phyloP scores from a whole-genome alignment of 1,284 basidiomycete species.

The Inonotus obliquus region DNA sequence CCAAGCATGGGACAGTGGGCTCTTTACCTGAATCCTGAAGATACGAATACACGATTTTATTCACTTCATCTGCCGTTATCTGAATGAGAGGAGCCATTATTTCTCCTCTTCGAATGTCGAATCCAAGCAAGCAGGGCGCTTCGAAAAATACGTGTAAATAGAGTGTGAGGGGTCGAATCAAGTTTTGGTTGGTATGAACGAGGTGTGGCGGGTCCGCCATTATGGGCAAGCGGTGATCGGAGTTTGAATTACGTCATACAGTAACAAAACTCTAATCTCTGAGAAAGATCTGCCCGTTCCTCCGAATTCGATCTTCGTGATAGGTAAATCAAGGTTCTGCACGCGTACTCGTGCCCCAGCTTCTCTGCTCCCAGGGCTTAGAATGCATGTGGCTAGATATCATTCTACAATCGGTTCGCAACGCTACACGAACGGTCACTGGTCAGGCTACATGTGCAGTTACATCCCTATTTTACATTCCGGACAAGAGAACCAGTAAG shows the following conservation, averaged over 20 bases:
- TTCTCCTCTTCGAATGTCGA: neutral
- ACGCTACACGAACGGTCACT: neutral
- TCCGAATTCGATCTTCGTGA: neutral
- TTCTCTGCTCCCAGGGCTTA: neutral
- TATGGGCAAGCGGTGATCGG: neutral
- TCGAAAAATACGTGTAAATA: neutral
- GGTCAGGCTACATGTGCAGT: neutral
- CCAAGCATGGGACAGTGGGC: neutral
- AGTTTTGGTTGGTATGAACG: slow-evolving; percentile 4
- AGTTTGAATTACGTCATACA: neutral
- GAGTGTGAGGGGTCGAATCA: neutral
- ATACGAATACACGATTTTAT: slow-evolving; percentile 79
- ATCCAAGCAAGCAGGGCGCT: neutral
- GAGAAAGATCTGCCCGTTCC: neutral
- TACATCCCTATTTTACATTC: neutral
- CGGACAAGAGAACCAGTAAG: neutral
- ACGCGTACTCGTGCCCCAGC: neutral
- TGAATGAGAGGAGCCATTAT: slow-evolving; percentile 22
- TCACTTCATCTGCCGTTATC: slow-evolving; percentile 79
- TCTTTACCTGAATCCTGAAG: slow-evolving; percentile 69
- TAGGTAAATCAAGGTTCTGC: neutral
- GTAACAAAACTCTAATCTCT: neutral
- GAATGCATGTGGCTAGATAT: neutral
- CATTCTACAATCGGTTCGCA: neutral
- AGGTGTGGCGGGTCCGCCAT: slow-evolving; percentile 1